A percentile compares a stretch with the other conserved stretches of the same genome.
These are phyloP conservation scores for Phytophthora cajani DNA, from an alignment of 352 stramenopile genomes.

Conservation along the genomic window DNA sequence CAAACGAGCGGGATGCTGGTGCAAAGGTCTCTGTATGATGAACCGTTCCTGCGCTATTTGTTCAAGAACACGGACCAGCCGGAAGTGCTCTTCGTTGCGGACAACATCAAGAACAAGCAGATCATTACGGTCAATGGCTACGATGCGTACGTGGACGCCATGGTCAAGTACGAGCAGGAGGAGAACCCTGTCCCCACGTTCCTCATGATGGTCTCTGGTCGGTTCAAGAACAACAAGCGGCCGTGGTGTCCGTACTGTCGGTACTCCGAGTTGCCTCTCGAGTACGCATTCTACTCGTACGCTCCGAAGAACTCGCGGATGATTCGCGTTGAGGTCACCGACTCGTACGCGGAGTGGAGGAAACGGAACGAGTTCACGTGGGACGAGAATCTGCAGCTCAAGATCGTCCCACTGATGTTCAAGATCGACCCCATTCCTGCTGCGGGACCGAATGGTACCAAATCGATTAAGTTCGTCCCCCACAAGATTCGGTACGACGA, in stretches of 20 bases:
- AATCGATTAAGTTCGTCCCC: conserved; percentile 44
- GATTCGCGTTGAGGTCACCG: conserved; percentile 70
- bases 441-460: conserved; percentile 24
- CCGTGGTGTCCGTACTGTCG: conserved; percentile 87
- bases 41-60: conserved; percentile 55
- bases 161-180: conserved; percentile 43
- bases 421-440: conserved; percentile 29
- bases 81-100: conserved; percentile 29
- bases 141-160: conserved; percentile 39
- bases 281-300: conserved; percentile 80
- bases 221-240: conserved; percentile 69
- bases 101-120: conserved; percentile 40
- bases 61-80: conserved; percentile 48
- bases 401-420: conserved; percentile 65
- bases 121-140: conserved; percentile 45
- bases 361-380: conserved; percentile 61
- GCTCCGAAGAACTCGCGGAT: conserved; percentile 61
- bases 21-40: conserved; percentile 45
- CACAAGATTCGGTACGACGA: conserved; percentile 64
- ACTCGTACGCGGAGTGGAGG: conserved; percentile 72
- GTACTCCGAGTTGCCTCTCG: conserved; percentile 71
- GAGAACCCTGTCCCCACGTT: conserved; percentile 52
- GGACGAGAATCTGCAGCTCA: conserved; percentile 57
- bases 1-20: conserved; percentile 49
- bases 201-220: conserved; percentile 74